phyloP scores from a whole-genome alignment of 2,329 filamentous ascomycete species.

The Beauveria australis region DNA sequence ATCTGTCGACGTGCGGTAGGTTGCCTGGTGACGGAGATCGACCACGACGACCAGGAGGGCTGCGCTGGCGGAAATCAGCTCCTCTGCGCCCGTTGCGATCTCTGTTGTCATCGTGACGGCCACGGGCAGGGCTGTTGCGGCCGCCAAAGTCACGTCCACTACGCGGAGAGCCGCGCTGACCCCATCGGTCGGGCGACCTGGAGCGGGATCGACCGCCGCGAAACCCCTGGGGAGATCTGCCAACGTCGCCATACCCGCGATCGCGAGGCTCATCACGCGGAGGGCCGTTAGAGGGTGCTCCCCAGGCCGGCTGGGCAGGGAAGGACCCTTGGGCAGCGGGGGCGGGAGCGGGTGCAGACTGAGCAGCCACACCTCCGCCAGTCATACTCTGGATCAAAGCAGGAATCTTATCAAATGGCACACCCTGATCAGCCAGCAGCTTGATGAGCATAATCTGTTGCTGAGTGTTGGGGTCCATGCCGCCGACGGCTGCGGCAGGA shows the following conservation, averaged over 20 bases:
- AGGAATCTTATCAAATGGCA: conserved; percentile 70
- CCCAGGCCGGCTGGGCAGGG: conserved; percentile 25
- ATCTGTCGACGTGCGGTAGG: conserved; percentile 45
- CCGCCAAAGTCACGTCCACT: conserved; percentile 55
- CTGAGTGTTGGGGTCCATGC: conserved; percentile 49
- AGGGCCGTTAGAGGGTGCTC: conserved; percentile 16
- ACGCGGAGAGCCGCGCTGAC: conserved; percentile 56
- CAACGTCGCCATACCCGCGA: conserved; percentile 45
- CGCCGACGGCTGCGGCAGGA: conserved; percentile 23
- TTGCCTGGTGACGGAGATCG: conserved; percentile 50
- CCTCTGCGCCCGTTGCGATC: conserved; percentile 45
- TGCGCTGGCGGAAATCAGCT: conserved; percentile 79
- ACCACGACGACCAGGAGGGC: conserved; percentile 58
- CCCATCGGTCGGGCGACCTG: conserved; percentile 70
- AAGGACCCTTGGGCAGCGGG: conserved; percentile 37
- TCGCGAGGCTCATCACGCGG: conserved; percentile 45
- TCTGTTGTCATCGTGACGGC: conserved; percentile 46
- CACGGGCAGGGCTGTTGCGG: conserved; percentile 56
- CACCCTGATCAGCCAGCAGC: conserved; percentile 64
- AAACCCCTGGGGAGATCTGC: conserved; percentile 54
- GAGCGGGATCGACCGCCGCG: conserved; percentile 60
- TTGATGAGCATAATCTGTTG: conserved; percentile 69
- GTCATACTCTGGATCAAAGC: conserved; percentile 47
- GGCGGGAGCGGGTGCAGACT: conserved; percentile 23
- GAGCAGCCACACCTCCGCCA: conserved; percentile 26